Conservation (phyloP, 2,329 filamentous ascomycete genomes). For the Venturia nashicola region DNA sequence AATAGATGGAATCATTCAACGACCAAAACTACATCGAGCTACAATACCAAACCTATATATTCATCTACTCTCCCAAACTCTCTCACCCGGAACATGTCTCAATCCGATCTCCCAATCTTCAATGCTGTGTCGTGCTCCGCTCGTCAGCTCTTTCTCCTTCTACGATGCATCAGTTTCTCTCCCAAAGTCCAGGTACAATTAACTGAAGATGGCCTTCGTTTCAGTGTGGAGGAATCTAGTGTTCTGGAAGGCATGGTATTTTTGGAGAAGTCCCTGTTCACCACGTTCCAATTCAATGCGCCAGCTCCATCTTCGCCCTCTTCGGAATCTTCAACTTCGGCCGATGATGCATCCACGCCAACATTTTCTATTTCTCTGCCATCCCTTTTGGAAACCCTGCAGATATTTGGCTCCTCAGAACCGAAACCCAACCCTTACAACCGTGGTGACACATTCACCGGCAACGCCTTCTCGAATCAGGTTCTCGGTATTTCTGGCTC, state of each 20-base stretch:
- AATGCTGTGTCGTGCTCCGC: conserved; percentile 68
- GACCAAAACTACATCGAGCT: not conserved
- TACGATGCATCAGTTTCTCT: conserved; percentile 50
- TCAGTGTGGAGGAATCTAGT: conserved; percentile 76
- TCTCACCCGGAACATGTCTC: conserved; percentile 21
- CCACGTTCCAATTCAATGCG: conserved; percentile 61
- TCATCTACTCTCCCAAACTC: not conserved
- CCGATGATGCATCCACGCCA: conserved; percentile 24
- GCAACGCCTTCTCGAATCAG: conserved; percentile 70
- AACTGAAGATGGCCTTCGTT: conserved; percentile 71
- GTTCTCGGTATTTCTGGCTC: conserved; percentile 73
- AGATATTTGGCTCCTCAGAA: conserved; percentile 70
- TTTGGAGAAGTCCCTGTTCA: conserved; percentile 80
- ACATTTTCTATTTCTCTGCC: conserved; percentile 62
- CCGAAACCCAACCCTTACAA: conserved; percentile 12
- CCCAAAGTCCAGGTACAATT: conserved; percentile 60
- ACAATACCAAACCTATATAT: not conserved
- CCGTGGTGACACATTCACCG: conserved; percentile 15
- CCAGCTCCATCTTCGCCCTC: conserved; percentile 28
- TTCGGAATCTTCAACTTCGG: conserved; percentile 21
- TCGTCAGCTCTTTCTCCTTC: conserved; percentile 56
- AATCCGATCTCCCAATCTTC: conserved; percentile 44
- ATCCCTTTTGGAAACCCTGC: conserved; percentile 82
- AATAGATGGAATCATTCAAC: conserved; percentile 10
- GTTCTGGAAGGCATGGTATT: conserved; percentile 86